Base-by-base conservation (phyloP, 176 grass and related monocot species). In the Oryza australiensis region DNA sequence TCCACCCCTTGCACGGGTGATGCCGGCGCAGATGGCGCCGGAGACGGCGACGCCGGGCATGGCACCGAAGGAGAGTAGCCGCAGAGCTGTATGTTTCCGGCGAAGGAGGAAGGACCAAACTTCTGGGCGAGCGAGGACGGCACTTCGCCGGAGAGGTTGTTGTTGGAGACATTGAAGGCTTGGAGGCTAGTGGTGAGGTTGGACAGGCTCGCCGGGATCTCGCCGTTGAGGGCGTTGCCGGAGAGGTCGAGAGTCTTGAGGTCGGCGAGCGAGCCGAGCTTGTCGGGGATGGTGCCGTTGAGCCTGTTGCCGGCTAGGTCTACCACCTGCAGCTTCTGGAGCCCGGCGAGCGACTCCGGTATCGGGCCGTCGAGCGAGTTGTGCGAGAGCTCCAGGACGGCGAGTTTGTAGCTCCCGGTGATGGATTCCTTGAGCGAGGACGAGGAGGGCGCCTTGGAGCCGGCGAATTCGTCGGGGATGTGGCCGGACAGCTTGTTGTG, bases 231-330 rank as follows among this genome's bases (percentile, higher is more conserved):
- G 2, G 4, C 62, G 46, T 97, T 97, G 12, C 62, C 80, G 0
- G 92, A 97, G 55, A 97, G 80, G 72, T 97, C 91, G 10, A 97
- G 82, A 38, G 46, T 70, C 74, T 78, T 88, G 62, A 97, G 89
- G 51, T 85, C 68, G 1, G 73, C 1, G 33, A 97, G 89, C 3
- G 85, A 62, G 13, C 78, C 94, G 16, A 97, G 65, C 67, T 70
- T 32, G 0, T 16, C 16, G 0, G 94, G 92, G 33, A 97, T 80
- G 73, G 80, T 79, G 63, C 90, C 86, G 75, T 62, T 84, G 64
- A 95, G 74, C 14, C 0, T 35, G 83, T 95, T 95, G 26, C 65
- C 76, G 2, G 71, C 45, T 67, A 96, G 78, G 5, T 69, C 72
- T 8, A 97, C 14, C 18, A 90, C 59, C 64, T 90, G 87, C 2